phyloP scores from a whole-genome alignment of 148 eudicot species.

The Nepenthes gracilis region DNA sequence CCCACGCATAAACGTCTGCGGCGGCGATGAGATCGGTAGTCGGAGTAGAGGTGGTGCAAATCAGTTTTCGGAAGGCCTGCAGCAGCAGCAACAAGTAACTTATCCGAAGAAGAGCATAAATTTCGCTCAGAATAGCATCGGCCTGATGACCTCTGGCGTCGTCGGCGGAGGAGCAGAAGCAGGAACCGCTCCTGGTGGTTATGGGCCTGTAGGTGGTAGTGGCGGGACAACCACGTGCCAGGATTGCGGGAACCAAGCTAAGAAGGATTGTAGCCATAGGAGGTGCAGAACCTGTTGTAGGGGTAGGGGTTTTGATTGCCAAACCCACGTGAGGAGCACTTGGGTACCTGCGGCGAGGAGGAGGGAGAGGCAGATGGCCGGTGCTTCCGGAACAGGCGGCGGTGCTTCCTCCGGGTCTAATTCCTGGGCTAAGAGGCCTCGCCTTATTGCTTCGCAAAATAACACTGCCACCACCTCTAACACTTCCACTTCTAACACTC shows the following conservation, averaged over 20 bases:
- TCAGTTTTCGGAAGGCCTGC: conserved; percentile 39
- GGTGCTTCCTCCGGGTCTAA: conserved; percentile 63
- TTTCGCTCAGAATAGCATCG: conserved; percentile 14
- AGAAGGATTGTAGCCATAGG: conserved; percentile 79
- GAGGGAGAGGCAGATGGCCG: conserved; percentile 48
- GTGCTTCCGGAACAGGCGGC: conserved; percentile 2
- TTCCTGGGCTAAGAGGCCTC: conserved; percentile 64
- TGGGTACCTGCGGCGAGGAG: conserved; percentile 92
- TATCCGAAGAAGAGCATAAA: conserved; percentile 8
- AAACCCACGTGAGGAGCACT: conserved; percentile 92
- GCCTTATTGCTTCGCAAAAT: conserved; percentile 43
- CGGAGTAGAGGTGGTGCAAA: conserved; percentile 19
- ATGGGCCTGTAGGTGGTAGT: conserved; percentile 7
- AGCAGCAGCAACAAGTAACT: background rate
- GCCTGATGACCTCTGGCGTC: conserved; percentile 6
- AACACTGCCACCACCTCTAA: conserved; percentile 51
- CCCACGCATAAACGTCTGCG: conserved; percentile 16
- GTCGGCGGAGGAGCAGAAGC: conserved; percentile 3
- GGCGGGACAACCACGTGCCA: conserved; percentile 47
- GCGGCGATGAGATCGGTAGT: conserved; percentile 9
- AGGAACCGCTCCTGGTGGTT: conserved; percentile 1
- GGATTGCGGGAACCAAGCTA: conserved; percentile 90
- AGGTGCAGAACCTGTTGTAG: conserved; percentile 92
- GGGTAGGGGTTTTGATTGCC: conserved; percentile 78
- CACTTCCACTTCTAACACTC: conserved; percentile 80